Evolutionary conservation across 768 basidiomycete species (phyloP).

Genomic region (Podaxis pistillaris): DNA sequence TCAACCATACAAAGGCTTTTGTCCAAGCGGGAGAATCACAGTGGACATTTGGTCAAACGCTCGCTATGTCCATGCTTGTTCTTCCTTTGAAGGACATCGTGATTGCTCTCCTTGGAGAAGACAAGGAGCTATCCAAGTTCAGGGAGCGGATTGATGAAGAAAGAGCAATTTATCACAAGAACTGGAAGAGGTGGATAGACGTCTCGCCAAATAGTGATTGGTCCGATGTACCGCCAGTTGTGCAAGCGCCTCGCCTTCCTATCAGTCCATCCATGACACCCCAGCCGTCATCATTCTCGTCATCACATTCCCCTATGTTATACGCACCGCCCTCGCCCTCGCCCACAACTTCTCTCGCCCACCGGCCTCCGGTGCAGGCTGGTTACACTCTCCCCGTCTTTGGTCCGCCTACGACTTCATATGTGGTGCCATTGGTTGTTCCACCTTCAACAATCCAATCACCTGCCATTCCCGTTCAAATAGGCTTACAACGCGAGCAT

Average conservation of each 20-base stretch:
- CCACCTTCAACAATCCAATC: too few relatives aligned
- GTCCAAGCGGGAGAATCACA: not conserved
- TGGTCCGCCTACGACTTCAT: too few relatives aligned
- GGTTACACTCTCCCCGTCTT: too few relatives aligned
- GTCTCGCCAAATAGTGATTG: not conserved
- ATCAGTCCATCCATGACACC: not conserved
- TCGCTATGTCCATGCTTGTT: not conserved
- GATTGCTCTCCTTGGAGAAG: not conserved
- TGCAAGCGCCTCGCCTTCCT: not conserved
- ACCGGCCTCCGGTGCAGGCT: too few relatives aligned
- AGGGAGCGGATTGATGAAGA: not conserved
- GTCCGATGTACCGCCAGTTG: not conserved
- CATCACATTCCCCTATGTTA: not conserved
- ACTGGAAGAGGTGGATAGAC: not conserved
- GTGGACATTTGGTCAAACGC: slow-evolving; percentile 2
- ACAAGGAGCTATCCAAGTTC: not conserved
- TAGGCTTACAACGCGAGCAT: too few relatives aligned
- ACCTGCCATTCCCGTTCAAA: too few relatives aligned
- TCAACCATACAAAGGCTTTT: not conserved
- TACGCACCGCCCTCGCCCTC: too few relatives aligned
- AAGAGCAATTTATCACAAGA: not conserved
- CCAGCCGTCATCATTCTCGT: not conserved
- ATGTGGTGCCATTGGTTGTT: too few relatives aligned
- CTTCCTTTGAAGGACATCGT: not conserved
- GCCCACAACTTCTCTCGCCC: too few relatives aligned